Conservation (phyloP, 2,329 filamentous ascomycete species). For the Phialocephala sp. region DNA sequence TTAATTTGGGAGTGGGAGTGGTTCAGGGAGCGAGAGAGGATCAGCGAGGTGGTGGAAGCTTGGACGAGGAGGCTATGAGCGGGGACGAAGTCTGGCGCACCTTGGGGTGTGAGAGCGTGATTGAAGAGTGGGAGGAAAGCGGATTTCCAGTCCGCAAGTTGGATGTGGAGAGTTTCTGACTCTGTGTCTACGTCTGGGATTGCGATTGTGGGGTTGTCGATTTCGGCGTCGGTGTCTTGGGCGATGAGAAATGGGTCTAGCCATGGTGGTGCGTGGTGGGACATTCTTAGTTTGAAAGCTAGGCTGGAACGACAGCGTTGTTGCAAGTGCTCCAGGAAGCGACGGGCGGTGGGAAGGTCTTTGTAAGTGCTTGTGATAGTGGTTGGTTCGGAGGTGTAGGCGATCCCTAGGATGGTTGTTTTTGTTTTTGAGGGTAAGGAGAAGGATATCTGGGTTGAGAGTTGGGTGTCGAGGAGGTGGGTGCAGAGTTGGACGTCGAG, state of each 20-base stretch:
- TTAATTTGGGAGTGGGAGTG: neutral
- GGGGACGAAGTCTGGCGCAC: neutral
- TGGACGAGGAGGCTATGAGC: neutral
- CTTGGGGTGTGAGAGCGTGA: neutral
- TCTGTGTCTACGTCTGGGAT: no score
- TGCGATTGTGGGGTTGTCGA: no score
- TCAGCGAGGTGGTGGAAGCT: neutral
- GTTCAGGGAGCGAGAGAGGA: neutral
- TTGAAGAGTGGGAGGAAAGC: neutral
- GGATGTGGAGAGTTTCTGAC: neutral
- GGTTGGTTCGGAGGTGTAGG: neutral
- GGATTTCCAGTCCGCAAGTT: neutral
- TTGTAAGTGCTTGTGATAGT: no score
- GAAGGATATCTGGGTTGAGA: neutral
- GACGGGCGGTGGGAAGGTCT: no score
- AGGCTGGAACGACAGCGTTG: no score
- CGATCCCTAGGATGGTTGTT: neutral
- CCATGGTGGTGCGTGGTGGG: no score
- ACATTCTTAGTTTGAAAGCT: no score
- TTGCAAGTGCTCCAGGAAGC: no score
- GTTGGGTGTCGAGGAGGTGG: neutral
- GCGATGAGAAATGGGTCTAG: no score
- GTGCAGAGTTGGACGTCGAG: neutral
- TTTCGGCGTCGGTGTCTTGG: no score
- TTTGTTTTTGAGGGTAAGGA: neutral